These are phyloP conservation scores for Didymella sp. DNA, from an alignment of 2,329 filamentous ascomycete species.

Conservation along the genomic window DNA sequence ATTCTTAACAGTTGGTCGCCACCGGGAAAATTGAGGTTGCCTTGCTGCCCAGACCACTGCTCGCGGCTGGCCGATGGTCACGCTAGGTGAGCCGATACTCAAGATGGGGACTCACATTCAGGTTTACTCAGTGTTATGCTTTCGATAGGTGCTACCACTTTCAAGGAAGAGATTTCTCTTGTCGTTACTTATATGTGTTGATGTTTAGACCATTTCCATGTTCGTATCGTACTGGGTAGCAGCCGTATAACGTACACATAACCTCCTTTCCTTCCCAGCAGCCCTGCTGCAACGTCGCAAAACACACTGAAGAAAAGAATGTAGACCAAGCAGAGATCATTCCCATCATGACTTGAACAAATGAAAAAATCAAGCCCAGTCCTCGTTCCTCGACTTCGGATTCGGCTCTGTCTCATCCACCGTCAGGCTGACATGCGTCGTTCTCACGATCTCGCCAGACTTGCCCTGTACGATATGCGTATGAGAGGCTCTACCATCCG, in stretches of 20 bases:
- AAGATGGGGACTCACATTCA: background rate
- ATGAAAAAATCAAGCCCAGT: slow-evolving; percentile 1
- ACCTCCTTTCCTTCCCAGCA: background rate
- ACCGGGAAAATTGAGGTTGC: background rate
- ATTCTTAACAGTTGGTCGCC: background rate
- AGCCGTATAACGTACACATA: background rate
- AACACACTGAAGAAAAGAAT: background rate
- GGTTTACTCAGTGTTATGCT: background rate
- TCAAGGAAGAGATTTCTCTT: background rate
- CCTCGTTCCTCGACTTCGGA: background rate
- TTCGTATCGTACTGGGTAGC: background rate
- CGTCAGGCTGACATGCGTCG: slow-evolving; percentile 13
- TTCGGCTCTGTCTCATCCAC: background rate
- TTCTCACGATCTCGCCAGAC: slow-evolving; percentile 9
- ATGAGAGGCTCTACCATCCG: background rate
- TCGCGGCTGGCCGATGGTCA: background rate
- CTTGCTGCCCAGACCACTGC: background rate
- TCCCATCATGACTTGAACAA: background rate
- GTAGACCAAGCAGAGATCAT: background rate
- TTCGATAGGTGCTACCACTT: too few relatives aligned
- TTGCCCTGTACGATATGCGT: background rate
- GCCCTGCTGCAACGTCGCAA: background rate
- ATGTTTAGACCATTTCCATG: background rate
- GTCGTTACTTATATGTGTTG: background rate
- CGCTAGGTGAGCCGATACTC: background rate